Conservation (phyloP, 345 rosid species). For the Populus nigra region DNA sequence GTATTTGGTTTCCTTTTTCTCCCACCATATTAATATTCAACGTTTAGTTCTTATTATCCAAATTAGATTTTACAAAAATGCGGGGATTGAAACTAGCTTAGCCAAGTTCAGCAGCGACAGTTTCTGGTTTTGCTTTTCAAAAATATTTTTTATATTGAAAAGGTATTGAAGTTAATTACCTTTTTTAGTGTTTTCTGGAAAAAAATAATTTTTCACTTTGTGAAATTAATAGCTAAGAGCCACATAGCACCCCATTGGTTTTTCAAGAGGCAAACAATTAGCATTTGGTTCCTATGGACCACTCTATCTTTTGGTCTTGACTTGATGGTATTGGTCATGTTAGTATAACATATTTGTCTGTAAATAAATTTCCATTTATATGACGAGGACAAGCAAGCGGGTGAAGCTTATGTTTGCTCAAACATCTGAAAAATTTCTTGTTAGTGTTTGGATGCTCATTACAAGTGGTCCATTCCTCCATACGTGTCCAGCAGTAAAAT, state of each 20-base stretch:
- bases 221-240: neutral
- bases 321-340: constrained; percentile 13
- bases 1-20: neutral
- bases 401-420: constrained; percentile 13
- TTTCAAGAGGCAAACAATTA: constrained; percentile 5
- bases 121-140: no score
- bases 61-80: neutral
- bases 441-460: constrained; percentile 9
- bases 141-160: no score
- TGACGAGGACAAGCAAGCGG: constrained; percentile 15
- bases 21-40: neutral
- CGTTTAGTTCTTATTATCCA: neutral
- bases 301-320: constrained; percentile 4
- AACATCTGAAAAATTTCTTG: constrained; percentile 14
- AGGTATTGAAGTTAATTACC: no score
- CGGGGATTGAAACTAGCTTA: neutral
- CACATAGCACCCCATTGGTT: neutral
- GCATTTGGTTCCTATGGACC: constrained; percentile 4
- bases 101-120: neutral
- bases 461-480: constrained; percentile 12
- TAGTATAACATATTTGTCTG: constrained; percentile 6
- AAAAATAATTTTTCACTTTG: no score
- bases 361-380: neutral
- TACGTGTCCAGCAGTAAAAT: neutral
- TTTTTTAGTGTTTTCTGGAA: no score